Evolutionary conservation across 352 stramenopile genomes (phyloP).

Genomic region (Phytophthora sp.): DNA sequence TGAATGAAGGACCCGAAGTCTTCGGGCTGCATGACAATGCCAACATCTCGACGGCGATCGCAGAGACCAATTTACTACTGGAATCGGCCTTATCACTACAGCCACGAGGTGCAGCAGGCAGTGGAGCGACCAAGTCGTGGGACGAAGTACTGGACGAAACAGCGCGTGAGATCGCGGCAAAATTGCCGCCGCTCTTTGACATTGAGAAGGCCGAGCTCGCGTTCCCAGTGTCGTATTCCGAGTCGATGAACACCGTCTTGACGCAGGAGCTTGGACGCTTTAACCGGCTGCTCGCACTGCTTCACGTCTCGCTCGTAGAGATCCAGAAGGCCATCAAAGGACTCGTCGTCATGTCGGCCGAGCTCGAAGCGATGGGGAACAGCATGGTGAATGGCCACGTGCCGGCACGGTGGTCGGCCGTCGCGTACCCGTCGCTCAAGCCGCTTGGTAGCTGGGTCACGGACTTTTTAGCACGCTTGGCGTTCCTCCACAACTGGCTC

Average conservation of each 20-base stretch:
- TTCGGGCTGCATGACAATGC: conserved; percentile 89
- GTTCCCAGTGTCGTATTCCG: conserved; percentile 82
- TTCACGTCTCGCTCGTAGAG: conserved; percentile 83
- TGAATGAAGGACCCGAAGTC: conserved; percentile 87
- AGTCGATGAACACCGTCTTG: conserved; percentile 92
- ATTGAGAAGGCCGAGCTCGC: conserved; percentile 90
- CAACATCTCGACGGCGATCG: conserved; percentile 90
- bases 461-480: conserved; percentile 86
- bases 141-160: conserved; percentile 89
- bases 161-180: conserved; percentile 84
- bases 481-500: conserved; percentile 88
- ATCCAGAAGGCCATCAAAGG: conserved; percentile 93
- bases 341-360: conserved; percentile 92
- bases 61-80: conserved; percentile 86
- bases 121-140: conserved; percentile 86
- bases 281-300: conserved; percentile 84
- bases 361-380: conserved; percentile 94
- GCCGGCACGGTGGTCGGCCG: conserved; percentile 78
- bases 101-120: conserved; percentile 61
- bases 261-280: conserved; percentile 93
- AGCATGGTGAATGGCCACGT: conserved; percentile 93
- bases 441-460: conserved; percentile 93
- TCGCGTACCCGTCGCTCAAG: conserved; percentile 93
- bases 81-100: conserved; percentile 92
- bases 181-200: conserved; percentile 86